Base-by-base conservation (phyloP, 345 rosid species). In the Acer negundo region DNA sequence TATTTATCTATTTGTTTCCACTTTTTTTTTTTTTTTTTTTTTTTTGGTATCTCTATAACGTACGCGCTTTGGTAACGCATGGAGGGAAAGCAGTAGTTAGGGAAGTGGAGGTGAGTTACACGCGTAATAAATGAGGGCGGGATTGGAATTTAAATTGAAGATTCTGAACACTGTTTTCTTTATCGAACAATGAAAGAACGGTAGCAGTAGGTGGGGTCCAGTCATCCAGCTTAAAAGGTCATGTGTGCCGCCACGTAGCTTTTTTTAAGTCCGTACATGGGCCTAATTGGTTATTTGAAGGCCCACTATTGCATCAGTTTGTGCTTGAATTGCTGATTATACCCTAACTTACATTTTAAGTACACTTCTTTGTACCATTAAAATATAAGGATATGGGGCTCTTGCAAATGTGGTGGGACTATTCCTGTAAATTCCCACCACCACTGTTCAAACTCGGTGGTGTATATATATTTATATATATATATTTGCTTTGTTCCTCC, bases 111-210 rank as follows among this genome's bases (percentile, higher is more conserved):
- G 26, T 68, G 19, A 3, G 1, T 1, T 13, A 1, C 85, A 84
- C 89, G 87, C 77, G 76, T 64, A 16, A 4, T 10, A 10, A 62
- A 35, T 70, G 82, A 44, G 59, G 20, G 22, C 76, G 81, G 73
- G 62, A 11, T 65, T 3, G 31, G 49, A 2, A 22, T 35, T 67
- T n/a, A 17, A 62, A 15, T 17, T 1, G 17, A 20, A 26, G 59
- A 46, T 28, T 65, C 53, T 75, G 71, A 51, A 70, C 63, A 35
- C 53, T 31, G 31, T 9, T 46, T 46, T 10, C 28, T 62, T 2
- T 10, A 62, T 67, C 16, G 23, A n/a, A 78, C 73, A 16, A 72
- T 74, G 83, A 72, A 81, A 73, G 73, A 79, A 77, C 80, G 38
- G 7, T 9, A 9, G 46, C 10, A 42, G 46, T 9, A 42, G 17